Base-by-base conservation (phyloP, 768 basidiomycete genomes). In the Leucosporidium yakuticum region DNA sequence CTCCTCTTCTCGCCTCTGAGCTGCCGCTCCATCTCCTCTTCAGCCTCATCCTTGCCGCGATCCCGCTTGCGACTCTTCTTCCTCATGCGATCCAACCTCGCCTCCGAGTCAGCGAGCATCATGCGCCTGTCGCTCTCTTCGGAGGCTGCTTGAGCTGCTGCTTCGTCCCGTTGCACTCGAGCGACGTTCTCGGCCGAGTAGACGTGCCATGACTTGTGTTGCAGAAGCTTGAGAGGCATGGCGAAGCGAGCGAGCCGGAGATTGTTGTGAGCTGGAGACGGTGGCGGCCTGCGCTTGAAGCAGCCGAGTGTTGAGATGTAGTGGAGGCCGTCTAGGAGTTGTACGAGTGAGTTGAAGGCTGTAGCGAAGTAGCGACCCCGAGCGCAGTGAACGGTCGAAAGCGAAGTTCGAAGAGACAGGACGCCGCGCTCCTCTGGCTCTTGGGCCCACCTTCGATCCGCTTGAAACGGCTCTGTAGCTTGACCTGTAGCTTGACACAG, bases 81-180 rank as follows among this genome's bases (percentile, higher is more conserved):
- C 31, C 65, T 36, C 65, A 73, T 61, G 17, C 71, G 62, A n/a
- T 73, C 68, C 9, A 69, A 31, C 8, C 71, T 47, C 25, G 68
- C 71, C 31, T 73, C 71, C 4, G 62, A 44, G 25, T 73, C 71
- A 1, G 71, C 71, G 4, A 51, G 11, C 31, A 55, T n/a, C 15
- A 60, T 29, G 32, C 71, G 62, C 12, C 66, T 29, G 2, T 61
- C 55, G 14, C 56, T 31, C 23, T 50, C 65, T 4, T 58, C 63
- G 11, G 67, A 32, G 21, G 49, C 17, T 1, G 54, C 65, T 2
- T 32, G 59, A 2, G 68, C 68, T 19, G 27, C 23, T 1, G 71
- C 71, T 44, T 73, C 68, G 44, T 73, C 71, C 12, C 65, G 65
- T 27, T 67, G 29, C 15, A 73, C 71, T 12, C 68, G 68, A 11